Conservation (phyloP, 257 asterid species). For the Solanum chmielewskii region DNA sequence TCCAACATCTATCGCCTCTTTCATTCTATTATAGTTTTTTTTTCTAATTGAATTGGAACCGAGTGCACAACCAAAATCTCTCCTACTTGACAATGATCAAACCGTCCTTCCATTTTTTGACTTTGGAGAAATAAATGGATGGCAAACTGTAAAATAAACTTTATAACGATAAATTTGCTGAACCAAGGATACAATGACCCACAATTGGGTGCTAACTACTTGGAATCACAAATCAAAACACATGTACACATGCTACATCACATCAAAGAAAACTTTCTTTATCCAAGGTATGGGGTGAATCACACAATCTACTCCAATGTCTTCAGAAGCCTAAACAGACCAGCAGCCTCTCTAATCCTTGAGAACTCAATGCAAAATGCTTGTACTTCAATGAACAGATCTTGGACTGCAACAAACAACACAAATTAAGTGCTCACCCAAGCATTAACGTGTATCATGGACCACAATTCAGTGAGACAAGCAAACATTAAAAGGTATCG, state of each 20-base stretch:
- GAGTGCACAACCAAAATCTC: neutral
- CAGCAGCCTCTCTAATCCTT: constrained; percentile 90
- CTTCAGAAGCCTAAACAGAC: constrained; percentile 78
- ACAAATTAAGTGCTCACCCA: neutral
- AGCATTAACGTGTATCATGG: neutral
- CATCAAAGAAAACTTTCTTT: neutral
- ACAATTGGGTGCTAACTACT: neutral
- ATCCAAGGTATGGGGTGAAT: neutral
- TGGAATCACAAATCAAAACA: neutral
- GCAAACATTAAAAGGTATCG: neutral
- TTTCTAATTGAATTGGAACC: neutral
- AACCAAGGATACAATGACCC: neutral
- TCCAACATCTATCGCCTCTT: neutral
- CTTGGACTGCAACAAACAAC: constrained; percentile 57
- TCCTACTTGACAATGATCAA: neutral
- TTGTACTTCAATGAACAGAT: constrained; percentile 90
- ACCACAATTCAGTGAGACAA: neutral
- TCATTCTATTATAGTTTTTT: neutral
- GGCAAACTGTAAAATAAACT: neutral
- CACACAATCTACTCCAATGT: constrained; percentile 44
- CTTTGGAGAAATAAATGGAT: neutral
- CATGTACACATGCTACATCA: constrained; percentile 1
- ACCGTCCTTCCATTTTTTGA: neutral
- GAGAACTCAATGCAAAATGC: constrained; percentile 98
- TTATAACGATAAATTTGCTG: neutral